Evolutionary conservation across 2,329 filamentous ascomycete genomes (phyloP).

Genomic region (Xylariaceae sp.): DNA sequence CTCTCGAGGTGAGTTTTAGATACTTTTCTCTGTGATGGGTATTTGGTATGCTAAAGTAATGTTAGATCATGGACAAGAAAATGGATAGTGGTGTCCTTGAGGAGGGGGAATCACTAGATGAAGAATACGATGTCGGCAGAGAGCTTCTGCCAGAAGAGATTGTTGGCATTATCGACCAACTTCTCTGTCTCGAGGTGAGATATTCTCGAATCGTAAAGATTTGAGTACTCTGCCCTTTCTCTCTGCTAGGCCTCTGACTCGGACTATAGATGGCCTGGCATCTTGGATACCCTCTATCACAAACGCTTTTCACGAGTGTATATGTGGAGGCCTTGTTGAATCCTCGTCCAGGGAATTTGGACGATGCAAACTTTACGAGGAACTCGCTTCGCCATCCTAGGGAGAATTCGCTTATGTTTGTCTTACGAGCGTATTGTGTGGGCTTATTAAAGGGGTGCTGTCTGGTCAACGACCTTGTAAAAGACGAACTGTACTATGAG

Average conservation of each 20-base stretch:
- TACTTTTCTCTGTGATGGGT: neutral
- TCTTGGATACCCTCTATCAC: conserved; percentile 88
- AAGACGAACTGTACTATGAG: conserved; percentile 86
- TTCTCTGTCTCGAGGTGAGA: conserved; percentile 79
- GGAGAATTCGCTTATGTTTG: conserved; percentile 49
- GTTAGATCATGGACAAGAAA: conserved; percentile 94
- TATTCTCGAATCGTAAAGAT: conserved; percentile 2
- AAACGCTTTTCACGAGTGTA: conserved; percentile 88
- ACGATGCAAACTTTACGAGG: conserved; percentile 60
- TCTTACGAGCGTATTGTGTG: conserved; percentile 82
- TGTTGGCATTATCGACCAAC: conserved; percentile 88
- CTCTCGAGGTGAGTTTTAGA: conserved; percentile 57
- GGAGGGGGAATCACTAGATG: conserved; percentile 75
- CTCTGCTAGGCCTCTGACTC: conserved; percentile 10
- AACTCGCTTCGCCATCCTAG: conserved; percentile 27
- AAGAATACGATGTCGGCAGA: conserved; percentile 70
- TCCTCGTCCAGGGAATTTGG: conserved; percentile 59
- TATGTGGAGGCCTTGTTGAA: conserved; percentile 82
- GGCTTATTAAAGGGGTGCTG: conserved; percentile 79
- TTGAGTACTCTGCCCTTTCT: neutral
- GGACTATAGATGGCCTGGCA: conserved; percentile 82
- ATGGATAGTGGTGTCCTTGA: conserved; percentile 92
- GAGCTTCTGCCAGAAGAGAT: conserved; percentile 72
- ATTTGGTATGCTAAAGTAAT: neutral
- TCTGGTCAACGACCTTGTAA: conserved; percentile 72